phyloP scores from a whole-genome alignment of 2,329 filamentous ascomycete genomes.

The Alternaria incomplexa region DNA sequence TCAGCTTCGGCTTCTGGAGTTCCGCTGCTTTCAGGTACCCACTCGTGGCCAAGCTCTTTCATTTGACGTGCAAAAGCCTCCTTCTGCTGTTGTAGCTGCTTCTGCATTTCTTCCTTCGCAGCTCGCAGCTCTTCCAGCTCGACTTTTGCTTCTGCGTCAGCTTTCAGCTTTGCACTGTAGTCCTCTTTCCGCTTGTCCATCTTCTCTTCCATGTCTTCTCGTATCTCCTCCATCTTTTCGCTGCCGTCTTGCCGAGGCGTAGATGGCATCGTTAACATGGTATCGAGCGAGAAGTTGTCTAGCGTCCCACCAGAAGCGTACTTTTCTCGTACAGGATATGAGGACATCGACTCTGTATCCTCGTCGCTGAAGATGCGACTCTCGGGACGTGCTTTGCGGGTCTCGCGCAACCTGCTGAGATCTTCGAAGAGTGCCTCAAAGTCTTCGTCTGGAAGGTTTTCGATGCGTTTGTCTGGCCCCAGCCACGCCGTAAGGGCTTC shows the following conservation, averaged over 20 bases:
- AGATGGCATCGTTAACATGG: constrained; percentile 89
- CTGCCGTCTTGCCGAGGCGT: constrained; percentile 85
- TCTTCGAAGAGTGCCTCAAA: constrained; percentile 93
- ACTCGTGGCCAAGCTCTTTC: constrained; percentile 66
- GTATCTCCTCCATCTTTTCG: constrained; percentile 73
- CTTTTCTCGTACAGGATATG: constrained; percentile 88
- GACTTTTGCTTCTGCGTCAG: constrained; percentile 73
- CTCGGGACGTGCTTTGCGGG: constrained; percentile 72
- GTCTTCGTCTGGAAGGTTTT: constrained; percentile 89
- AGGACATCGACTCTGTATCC: constrained; percentile 83
- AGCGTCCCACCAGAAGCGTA: constrained; percentile 94
- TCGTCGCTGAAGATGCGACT: constrained; percentile 69
- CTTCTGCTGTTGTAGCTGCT: constrained; percentile 81
- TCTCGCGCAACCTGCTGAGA: constrained; percentile 85
- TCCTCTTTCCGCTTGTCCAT: constrained; percentile 85
- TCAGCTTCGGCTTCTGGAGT: constrained; percentile 37
- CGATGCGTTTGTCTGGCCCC: constrained; percentile 89
- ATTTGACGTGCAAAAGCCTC: constrained; percentile 85
- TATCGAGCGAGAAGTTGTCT: constrained; percentile 96
- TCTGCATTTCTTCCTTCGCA: constrained; percentile 87
- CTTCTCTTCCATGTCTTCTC: constrained; percentile 83
- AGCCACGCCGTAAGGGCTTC: constrained; percentile 93
- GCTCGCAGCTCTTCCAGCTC: constrained; percentile 80
- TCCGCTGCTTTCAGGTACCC: constrained; percentile 55
- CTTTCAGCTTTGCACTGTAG: constrained; percentile 77